Base-by-base conservation (phyloP, 1,139 yeast genomes). In the Scheffersomyces titani region DNA sequence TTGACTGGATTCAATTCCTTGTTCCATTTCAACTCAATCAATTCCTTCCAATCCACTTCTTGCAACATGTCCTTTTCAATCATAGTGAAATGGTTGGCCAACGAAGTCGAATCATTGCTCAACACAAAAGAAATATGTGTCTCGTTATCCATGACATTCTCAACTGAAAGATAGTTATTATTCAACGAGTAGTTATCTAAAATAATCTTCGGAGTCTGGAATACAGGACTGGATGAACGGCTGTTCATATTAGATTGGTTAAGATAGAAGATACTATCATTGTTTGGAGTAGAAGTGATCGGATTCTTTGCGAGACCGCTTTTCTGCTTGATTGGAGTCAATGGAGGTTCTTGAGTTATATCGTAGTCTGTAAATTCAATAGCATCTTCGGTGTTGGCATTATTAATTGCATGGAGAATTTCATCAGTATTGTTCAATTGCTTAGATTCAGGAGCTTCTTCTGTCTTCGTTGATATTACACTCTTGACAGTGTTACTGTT, bases 1-100 rank as follows among this genome's bases (percentile, higher is more conserved):
- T 87, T 88, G n/a, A 88, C 88, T 0, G 93, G 89, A 1, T 81
- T 82, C 51, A 90, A 74, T 49, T 86, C 85, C 58, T 84, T 83
- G 60, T 84, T 84, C 92, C 97, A 90, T 57, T 86, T 82, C 62
- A 90, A 75, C 64, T 92, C 96, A 55, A 93, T 81, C 54, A 93
- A 78, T 64, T 92, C 97, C 67, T 88, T 88, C 98, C 98, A 93
- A 70, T 93, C 98, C 51, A 94, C 83, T 64, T 92, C 97, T 55
- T 86, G 83, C 45, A 93, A 71, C 54, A 93, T 84, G 70, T 93
- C 98, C 55, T 87, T 80, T 70, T 94, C 99, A 62, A 94, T 90
- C 54, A 90, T 70, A 0, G 98, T 93, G 71, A 94, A 80, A 65
- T 93, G 98, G 57, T 86, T 82, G 5, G 96, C 92, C 48, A 94